Percentiles rank a stretch among this genome's conserved stretches.
Evolutionary conservation across 257 asterid genomes (phyloP).

Genomic region (Orobanche coerulescens): DNA sequence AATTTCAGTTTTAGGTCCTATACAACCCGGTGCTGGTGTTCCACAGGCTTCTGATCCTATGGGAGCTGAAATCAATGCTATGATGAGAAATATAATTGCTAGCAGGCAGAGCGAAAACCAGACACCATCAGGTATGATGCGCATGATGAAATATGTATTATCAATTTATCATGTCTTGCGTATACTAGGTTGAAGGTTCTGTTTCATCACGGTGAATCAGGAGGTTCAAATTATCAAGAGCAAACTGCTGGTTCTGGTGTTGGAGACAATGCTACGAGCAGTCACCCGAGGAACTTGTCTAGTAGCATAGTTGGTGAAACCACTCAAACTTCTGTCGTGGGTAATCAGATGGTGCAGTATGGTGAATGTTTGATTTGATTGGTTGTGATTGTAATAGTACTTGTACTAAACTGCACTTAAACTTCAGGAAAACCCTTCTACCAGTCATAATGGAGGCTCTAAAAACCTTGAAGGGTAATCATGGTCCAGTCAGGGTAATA

Average conservation of each 20-base stretch:
- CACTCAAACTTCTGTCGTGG: slow-evolving; percentile 10
- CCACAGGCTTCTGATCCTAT: slow-evolving; percentile 29
- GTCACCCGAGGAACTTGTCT: slow-evolving; percentile 17
- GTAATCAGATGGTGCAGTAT: slow-evolving; percentile 25
- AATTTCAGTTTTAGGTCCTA: slow-evolving; percentile 34
- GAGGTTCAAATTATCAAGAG: slow-evolving; percentile 22
- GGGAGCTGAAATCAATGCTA: slow-evolving; percentile 33
- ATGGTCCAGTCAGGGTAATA: slow-evolving; percentile 30
- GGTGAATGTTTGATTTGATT: slow-evolving; percentile 16
- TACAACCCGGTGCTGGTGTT: slow-evolving; percentile 31
- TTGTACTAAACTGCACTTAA: slow-evolving; percentile 17
- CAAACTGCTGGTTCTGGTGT: background rate
- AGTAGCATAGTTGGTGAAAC: slow-evolving; percentile 18
- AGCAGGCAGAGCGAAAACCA: slow-evolving; percentile 27
- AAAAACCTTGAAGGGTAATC: slow-evolving; percentile 28
- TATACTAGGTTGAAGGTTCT: slow-evolving; percentile 10
- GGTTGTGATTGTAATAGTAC: slow-evolving; percentile 3
- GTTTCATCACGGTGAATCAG: slow-evolving; percentile 33
- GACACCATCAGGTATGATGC: slow-evolving; percentile 37
- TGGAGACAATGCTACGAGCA: slow-evolving; percentile 20
- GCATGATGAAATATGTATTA: background rate
- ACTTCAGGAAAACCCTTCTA: slow-evolving; percentile 35
- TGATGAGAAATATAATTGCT: slow-evolving; percentile 27
- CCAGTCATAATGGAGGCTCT: slow-evolving; percentile 26
- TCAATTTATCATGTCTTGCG: background rate